Base-by-base conservation (phyloP, 2,329 filamentous ascomycete species). In the Aspergillus udagawae region DNA sequence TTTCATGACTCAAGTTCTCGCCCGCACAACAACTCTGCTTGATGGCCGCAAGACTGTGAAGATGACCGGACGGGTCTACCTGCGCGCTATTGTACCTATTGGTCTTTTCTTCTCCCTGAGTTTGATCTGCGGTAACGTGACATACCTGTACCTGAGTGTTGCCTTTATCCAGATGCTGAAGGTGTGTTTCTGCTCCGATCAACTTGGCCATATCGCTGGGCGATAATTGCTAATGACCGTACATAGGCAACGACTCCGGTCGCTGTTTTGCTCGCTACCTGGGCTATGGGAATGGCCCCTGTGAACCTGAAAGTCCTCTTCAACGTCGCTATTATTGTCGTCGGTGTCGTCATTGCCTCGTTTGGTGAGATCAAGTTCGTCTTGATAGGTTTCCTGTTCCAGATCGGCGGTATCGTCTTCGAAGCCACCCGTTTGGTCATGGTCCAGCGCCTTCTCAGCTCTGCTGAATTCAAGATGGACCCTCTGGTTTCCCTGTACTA, bases 121-220 rank as follows among this genome's bases (percentile, higher is more conserved):
- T 77, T 83, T 97, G 81, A 97, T 97, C 73, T 96, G 92, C 77
- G 91, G 92, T 71, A 97, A 97, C 80, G 79, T 96, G 77, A 92
- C 93, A 67, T 97, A 97, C 73, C 84, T 97, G 54, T 96, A 96
- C 77, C 85, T 97, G 58, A 93, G 89, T 65, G 93, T 97, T 59
- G 90, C 92, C 59, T 97, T 97, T 77, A 97, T 97, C 70, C 93
- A 97, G 82, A 97, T 97, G 93, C 87, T 97, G 75, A 97, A 97
- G 89, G 89, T 91, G 29, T 51, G 63, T 63, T 47, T 47, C 32
- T 3, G 32, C 67, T 76, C 76, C 79, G 29, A 42, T 57, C 54
- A 27, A 29, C 21, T 27, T 48, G 25, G 25, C 17, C 47, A 8
- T 17, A 21, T 21, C 20, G 27, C 3, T n/a, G 45, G 35, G 21